Evolutionary conservation across 208 protist genomes (phyloP), one percentile per base, ranked within the genome.

Genomic region (Angomonas deanei): DNA sequence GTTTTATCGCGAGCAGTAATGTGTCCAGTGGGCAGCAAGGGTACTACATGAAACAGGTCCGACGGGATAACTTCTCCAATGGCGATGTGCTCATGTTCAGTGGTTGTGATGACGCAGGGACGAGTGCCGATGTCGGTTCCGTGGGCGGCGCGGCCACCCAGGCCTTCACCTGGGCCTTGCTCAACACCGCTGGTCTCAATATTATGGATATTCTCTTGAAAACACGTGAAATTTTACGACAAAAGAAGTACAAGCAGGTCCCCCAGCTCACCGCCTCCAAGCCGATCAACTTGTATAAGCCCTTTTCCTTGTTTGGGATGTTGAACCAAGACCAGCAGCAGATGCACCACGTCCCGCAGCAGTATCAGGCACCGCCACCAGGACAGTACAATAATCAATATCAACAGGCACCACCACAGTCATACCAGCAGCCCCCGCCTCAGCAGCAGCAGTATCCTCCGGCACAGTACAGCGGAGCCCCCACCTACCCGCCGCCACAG

Each of bases 181-280:
- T 80, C 4, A 88, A 94, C 71, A 91, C 80, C 1, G 50, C 63
- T 0, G 78, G 77, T 13, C 70, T 86, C 38, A 86, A 66, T 56
- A 94, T 84, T 64, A 76, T 88, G 23, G 81, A 93, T 63, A 89
- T 92, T 32, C 73, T 96, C 34, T 72, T 87, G 46, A 82, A 86
- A 53, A 91, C 82, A 19, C 68, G 91, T 24, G 76, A 94, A 24
- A 76, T 88, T 55, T 72, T 96, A 52, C 64, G 68, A 0, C 42
- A 80, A 55, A 85, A 91, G 50, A 67, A 76, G 17, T 93, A 84
- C 57, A 73, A 76, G 48, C 91, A 97, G 72, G 79, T 94, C 26
- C 88, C 91, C 15, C 91, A 97, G 73, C 72, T 97, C n/a, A 88
- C 86, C 10, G 88, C 84, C 73, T 91, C 84, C 11, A 96, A 94